These are phyloP conservation scores for Kwoniella mangroviensis DNA, from an alignment of 768 basidiomycete species.

Conservation along the genomic window DNA sequence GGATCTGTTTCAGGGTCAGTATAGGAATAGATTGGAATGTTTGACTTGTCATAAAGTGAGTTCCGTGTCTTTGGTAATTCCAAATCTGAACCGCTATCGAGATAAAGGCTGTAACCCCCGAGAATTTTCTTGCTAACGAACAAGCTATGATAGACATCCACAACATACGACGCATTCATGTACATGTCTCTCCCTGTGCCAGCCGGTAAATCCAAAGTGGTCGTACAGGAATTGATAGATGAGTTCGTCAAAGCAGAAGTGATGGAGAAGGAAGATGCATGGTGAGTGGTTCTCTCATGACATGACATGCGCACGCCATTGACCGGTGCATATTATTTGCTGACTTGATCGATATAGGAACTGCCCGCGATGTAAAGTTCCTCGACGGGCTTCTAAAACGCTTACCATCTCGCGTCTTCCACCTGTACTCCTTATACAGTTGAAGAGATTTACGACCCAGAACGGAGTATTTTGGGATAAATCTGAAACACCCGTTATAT, in stretches of 20 bases:
- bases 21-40: constrained; percentile 85
- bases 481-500: constrained; percentile 92
- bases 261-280: constrained; percentile 90
- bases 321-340: background rate
- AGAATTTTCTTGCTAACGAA: too few relatives aligned
- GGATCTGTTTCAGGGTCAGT: constrained; percentile 97
- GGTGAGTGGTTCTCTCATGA: constrained; percentile 63
- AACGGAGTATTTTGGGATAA: constrained; percentile 79
- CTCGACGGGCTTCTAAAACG: constrained; percentile 82
- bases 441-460: constrained; percentile 49
- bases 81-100: too few relatives aligned
- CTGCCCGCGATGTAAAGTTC: constrained; percentile 89
- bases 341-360: constrained; percentile 66
- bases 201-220: constrained; percentile 62
- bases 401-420: constrained; percentile 90
- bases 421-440: constrained; percentile 68
- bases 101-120: too few relatives aligned
- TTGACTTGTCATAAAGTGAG: constrained; percentile 83
- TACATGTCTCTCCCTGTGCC: constrained; percentile 91
- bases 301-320: background rate
- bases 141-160: constrained; percentile 92
- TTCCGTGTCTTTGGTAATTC: background rate
- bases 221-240: constrained; percentile 80
- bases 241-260: constrained; percentile 88
- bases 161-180: constrained; percentile 96